Base-by-base conservation (phyloP, 2,329 filamentous ascomycete genomes). In the Stagonosporopsis vannaccii region DNA sequence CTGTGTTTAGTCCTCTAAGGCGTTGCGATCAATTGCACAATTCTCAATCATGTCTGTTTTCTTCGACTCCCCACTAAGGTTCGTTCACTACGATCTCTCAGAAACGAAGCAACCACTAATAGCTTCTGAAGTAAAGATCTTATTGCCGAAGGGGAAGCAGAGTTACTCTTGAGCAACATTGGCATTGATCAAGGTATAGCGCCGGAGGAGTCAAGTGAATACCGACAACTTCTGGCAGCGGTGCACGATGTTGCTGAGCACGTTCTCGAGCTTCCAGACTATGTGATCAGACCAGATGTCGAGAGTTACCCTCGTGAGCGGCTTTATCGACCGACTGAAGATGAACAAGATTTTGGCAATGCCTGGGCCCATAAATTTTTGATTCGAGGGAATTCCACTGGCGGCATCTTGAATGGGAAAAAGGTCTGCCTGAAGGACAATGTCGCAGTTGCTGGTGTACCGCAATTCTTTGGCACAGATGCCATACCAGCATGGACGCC, bases 391-490 rank as follows among this genome's bases (percentile, higher is more conserved):
- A 47, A 64, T 40, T 28, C 60, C 2, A 53, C 49, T 25, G 69
- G 63, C 9, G 44, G 45, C 3, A 6, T 64, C 3, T 26, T 69
- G 4, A 59, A 39, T 23, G 80, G 55, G 0, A 84, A 81, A 45
- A 80, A 77, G 0, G 63, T 84, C 3, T 82, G 80, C 54, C 58
- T 85, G 13, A 85, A 85, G 62, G 84, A 86, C 59, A 83, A 82
- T 26, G 80, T 85, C 33, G 79, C 81, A 3, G 82, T 85, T 1
- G 82, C 82, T 1, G 80, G 79, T 0, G 80, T 86, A 1, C 82
- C 83, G 0, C 81, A 84, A 48, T 77, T 84, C 50, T 78, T 80
- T 37, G 82, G 84, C 0, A 85, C 79, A 37, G 80, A 84, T 58
- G 78, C 79, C 13, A 81, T 79, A 56, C 55, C 58, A 19, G 51